Base-by-base conservation (phyloP, 257 asterid species). In the Leonotis leonurus region DNA sequence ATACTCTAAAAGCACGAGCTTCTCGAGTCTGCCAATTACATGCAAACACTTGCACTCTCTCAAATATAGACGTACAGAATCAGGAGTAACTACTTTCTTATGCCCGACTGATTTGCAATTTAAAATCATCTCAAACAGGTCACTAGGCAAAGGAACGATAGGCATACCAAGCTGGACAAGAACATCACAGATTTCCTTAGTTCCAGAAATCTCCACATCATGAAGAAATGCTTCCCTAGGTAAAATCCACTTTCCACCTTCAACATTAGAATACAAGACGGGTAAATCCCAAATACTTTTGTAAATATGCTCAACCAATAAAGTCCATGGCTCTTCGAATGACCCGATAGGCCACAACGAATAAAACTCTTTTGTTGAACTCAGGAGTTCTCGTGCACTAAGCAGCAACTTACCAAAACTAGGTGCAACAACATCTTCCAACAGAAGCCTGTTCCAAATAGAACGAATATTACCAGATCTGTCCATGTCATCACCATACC, bases 401-500 rank as follows among this genome's bases (percentile, higher is more conserved):
- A 84, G 85, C 65, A 91, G 81, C 71, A 88, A 72, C 56, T 75
- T 83, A 62, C 71, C 70, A 74, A 84, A 86, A 86, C 81, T 69
- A 73, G 98, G 96, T 25, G 95, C 95, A 65, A 88, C 85, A 57
- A 86, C 85, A 62, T 91, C 95, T 77, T 88, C 95, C 75, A 91
- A 70, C 18, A 91, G 89, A 81, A 91, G 98, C 79, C 82, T 86
- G 80, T 91, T 91, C 98, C 98, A 91, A 62, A 88, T 29, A n/a
- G 96, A 91, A 48, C 98, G 96, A 55, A 91, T 73, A 77, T 85
- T 91, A 65, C 96, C 98, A 65, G 96, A 78, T 76, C 96, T 86
- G 73, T 91, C 98, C 98, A 91, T 88, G 79, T 91, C 98, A 77
- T 81, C 94, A 68, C 98, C 98, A 71, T 88, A 91, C 98, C 98